phyloP scores from a whole-genome alignment of 805 yeast species.

The Ogataea pini region DNA sequence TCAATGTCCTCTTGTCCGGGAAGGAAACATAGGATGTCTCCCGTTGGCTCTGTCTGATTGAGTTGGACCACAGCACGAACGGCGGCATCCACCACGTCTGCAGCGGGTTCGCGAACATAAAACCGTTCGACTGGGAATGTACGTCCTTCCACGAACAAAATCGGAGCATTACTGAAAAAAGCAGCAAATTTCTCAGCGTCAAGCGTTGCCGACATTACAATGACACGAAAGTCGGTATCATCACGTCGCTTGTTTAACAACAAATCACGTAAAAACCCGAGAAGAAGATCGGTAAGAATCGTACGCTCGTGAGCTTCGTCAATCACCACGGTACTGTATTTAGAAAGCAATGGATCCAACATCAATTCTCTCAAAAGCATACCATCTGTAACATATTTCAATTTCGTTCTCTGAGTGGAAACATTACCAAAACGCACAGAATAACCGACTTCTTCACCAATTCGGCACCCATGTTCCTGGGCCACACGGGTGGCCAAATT shows the following conservation, averaged over 20 bases:
- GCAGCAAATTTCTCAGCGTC: constrained; percentile 85
- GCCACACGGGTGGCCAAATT: constrained; percentile 91
- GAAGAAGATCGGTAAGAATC: constrained; percentile 80
- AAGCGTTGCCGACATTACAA: constrained; percentile 95
- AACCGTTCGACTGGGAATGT: constrained; percentile 78
- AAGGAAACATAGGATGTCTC: constrained; percentile 89
- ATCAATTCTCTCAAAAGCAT: constrained; percentile 91
- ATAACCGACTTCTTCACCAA: constrained; percentile 88
- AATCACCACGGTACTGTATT: constrained; percentile 74
- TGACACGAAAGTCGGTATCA: constrained; percentile 54
- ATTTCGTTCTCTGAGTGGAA: constrained; percentile 53
- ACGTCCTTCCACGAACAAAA: constrained; percentile 85
- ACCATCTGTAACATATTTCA: constrained; percentile 94
- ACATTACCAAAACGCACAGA: constrained; percentile 89
- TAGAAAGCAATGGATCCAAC: constrained; percentile 63
- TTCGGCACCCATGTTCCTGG: constrained; percentile 73
- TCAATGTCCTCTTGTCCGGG: constrained; percentile 99
- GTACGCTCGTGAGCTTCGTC: constrained; percentile 99
- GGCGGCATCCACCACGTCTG: constrained; percentile 81
- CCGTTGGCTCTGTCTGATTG: constrained; percentile 75
- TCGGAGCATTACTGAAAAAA: constrained; percentile 80
- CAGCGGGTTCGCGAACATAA: constrained; percentile 63
- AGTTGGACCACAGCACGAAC: constrained; percentile 75
- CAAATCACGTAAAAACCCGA: constrained; percentile 83
- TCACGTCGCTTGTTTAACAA: constrained; percentile 48